Evolutionary conservation across 176 grass and related monocot species (phyloP).

Genomic region (Zoysia japonica): DNA sequence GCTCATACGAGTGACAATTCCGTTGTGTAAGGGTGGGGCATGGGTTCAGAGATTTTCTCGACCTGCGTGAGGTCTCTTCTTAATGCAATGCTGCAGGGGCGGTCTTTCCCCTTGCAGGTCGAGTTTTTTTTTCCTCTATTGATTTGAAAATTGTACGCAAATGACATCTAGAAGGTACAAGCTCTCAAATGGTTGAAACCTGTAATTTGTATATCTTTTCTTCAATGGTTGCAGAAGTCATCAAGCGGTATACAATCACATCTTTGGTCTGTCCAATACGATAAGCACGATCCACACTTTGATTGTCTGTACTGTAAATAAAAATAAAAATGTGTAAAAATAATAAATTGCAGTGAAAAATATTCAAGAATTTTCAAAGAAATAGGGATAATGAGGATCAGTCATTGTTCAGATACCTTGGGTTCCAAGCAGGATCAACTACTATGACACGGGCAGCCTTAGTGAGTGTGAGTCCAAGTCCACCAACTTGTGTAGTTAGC

Average conservation of each 20-base stretch:
- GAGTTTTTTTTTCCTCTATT: too few species aligned
- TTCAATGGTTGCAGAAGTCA: conserved; percentile 91
- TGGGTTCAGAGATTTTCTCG: too few species aligned
- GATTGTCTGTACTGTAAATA: conserved; percentile 77
- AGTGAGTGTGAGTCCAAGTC: conserved; percentile 95
- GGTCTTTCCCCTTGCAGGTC: too few species aligned
- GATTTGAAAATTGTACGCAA: neutral
- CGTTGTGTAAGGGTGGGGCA: too few species aligned
- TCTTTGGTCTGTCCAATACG: conserved; percentile 87
- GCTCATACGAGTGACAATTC: too few species aligned
- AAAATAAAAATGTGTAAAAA: conserved; percentile 29
- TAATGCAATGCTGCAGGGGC: too few species aligned
- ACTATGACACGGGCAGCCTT: conserved; percentile 94
- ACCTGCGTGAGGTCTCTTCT: too few species aligned
- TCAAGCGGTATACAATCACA: conserved; percentile 84
- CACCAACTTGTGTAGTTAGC: conserved; percentile 92
- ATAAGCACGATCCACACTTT: conserved; percentile 87
- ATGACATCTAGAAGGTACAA: conserved; percentile 5
- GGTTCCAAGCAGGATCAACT: conserved; percentile 96
- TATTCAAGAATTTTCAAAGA: neutral
- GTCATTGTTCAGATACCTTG: conserved; percentile 53
- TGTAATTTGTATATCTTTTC: conserved; percentile 97
- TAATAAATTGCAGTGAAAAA: neutral
- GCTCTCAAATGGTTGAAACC: conserved; percentile 39
- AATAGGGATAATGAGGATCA: neutral